Evolutionary conservation across 352 stramenopile genomes (phyloP).

Genomic region (Globisporangium nunn): DNA sequence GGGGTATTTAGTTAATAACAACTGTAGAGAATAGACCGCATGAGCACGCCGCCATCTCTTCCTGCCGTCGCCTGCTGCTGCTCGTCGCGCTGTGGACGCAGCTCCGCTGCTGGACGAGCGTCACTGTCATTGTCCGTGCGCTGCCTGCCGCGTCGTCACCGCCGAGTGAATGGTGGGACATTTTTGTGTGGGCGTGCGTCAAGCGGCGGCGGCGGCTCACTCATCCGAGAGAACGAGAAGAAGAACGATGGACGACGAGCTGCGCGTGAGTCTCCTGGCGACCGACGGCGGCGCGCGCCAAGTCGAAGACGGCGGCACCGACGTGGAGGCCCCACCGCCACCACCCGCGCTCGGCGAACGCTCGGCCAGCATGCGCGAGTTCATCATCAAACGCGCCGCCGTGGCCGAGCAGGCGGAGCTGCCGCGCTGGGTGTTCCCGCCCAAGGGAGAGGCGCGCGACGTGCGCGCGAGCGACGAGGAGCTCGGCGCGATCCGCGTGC

Average conservation of each 20-base stretch:
- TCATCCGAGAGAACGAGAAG: neutral
- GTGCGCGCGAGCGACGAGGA: slow-evolving; percentile 16
- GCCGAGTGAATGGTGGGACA: no score
- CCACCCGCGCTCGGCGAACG: slow-evolving; percentile 1
- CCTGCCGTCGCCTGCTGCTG: no score
- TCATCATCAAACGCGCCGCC: slow-evolving; percentile 5
- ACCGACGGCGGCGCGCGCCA: slow-evolving; percentile 4
- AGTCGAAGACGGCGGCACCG: neutral
- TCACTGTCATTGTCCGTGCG: no score
- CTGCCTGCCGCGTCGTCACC: no score
- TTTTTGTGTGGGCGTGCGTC: no score
- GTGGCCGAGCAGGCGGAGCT: slow-evolving; percentile 16
- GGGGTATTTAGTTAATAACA: neutral
- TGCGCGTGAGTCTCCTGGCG: slow-evolving; percentile 31
- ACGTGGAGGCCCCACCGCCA: neutral
- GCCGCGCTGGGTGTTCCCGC: slow-evolving; percentile 37
- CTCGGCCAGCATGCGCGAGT: slow-evolving; percentile 11
- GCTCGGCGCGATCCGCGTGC: slow-evolving; percentile 25
- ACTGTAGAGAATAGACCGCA: neutral
- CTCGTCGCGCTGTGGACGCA: no score
- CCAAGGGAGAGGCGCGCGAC: slow-evolving; percentile 24
- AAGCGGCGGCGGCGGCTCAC: no score
- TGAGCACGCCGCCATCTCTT: no score
- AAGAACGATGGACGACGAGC: slow-evolving; percentile 38
- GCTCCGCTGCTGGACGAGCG: no score